These are phyloP conservation scores for Schwanniomyces yamadae DNA, from an alignment of 805 yeast species.

Conservation along the genomic window DNA sequence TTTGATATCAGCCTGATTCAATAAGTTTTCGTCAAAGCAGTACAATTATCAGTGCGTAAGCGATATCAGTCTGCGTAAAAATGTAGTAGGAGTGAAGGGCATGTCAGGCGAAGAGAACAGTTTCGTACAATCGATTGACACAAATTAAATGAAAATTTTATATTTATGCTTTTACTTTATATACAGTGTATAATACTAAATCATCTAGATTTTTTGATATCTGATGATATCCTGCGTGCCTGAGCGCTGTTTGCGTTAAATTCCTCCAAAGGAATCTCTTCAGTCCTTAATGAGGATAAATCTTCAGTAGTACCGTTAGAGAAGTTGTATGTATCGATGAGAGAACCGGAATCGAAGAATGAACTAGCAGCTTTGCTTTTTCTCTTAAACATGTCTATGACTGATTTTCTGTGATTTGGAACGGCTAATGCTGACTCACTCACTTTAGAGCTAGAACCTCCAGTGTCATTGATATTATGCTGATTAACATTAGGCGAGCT, in stretches of 20 bases:
- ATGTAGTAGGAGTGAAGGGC: too few relatives aligned
- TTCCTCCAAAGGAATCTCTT: slow-evolving; percentile 51
- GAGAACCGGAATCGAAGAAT: slow-evolving; percentile 28
- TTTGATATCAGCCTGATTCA: too few relatives aligned
- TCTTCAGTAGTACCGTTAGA: slow-evolving; percentile 29
- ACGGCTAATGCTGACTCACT: neutral
- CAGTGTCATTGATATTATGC: neutral
- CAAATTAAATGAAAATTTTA: too few relatives aligned
- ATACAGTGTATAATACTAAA: too few relatives aligned
- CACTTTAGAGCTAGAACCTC: slow-evolving; percentile 4
- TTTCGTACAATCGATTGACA: too few relatives aligned
- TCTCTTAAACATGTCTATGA: slow-evolving; percentile 33
- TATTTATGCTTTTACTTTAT: too few relatives aligned
- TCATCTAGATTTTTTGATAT: neutral
- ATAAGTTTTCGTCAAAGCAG: too few relatives aligned
- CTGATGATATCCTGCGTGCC: slow-evolving; percentile 9
- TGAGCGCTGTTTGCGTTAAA: slow-evolving; percentile 23
- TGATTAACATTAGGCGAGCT: slow-evolving; percentile 2
- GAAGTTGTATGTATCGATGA: slow-evolving; percentile 32
- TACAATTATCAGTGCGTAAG: too few relatives aligned
- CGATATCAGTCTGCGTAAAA: too few relatives aligned
- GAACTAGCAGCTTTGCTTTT: slow-evolving; percentile 22
- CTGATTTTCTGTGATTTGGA: slow-evolving; percentile 29
- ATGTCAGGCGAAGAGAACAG: too few relatives aligned
- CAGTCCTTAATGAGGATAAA: slow-evolving; percentile 38